Base-by-base conservation (phyloP, 2,329 filamentous ascomycete species). In the Pseudonectria foliicola region DNA sequence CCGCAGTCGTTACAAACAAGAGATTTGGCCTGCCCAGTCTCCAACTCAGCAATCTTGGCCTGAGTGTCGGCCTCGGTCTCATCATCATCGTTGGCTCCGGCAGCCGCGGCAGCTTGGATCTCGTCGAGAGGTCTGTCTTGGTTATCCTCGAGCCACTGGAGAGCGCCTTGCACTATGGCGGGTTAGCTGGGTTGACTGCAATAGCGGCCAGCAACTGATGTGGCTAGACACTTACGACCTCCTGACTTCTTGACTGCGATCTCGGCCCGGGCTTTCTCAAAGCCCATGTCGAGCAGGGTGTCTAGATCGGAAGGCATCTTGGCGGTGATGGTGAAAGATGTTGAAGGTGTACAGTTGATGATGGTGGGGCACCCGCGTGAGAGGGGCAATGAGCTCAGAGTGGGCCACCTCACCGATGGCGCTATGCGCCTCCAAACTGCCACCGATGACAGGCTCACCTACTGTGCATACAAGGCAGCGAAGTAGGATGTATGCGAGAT, bases 91-190 rank as follows among this genome's bases (percentile, higher is more conserved):
- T 59, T 61, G 1, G 59, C 57, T 15, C 60, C 56, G 11, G 49
- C 51, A 7, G 55, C 54, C 18, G 54, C 48, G 6, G 61, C 59
- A 4, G 66, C 66, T 44, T 85, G 74, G 42, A 96, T 80, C 38
- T 94, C 82, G 25, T 95, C 88, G 27, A 95, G 58, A 2, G 85
- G 72, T 50, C 85, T 94, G 60, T 95, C 87, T 57, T 93, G 81
- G 57, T 93, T 94, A 50, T 84, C 77, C 57, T 94, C 89, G 2
- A 98, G 75, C 92, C 92, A 98, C 65, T 95, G 85, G 38, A 98
- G 75, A 34, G 92, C 92, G 48, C 81, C 83, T 57, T 92, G 82
- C 30, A 95, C 85, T 90, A 43, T 21, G n/a, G 26, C 23, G 23
- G 31, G 33, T 45, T 27, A 52, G 44, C 25, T 10, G 24, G 15